A percentile compares a stretch with the other conserved stretches of the same genome.
Conservation (phyloP, 2,329 filamentous ascomycete genomes). For the Colletotrichum destructivum region DNA sequence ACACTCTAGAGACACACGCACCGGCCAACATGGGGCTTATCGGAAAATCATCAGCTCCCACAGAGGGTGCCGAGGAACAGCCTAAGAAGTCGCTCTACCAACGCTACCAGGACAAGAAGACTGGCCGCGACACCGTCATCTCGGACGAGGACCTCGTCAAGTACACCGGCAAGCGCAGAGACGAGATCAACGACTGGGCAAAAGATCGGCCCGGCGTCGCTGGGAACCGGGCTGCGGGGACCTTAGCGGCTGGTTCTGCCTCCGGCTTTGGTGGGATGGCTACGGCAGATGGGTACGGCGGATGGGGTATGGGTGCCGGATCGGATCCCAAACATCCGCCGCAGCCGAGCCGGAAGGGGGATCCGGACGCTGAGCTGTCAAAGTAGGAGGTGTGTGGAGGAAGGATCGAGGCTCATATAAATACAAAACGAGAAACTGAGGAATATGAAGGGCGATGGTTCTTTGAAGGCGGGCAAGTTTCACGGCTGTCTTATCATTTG, state of each 20-base stretch:
- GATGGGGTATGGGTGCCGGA: constrained; percentile 52
- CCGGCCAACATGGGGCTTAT: constrained; percentile 17
- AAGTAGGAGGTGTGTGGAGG: constrained; percentile 2
- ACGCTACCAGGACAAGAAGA: constrained; percentile 52
- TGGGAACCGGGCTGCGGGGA: constrained; percentile 57
- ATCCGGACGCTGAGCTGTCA: constrained; percentile 13
- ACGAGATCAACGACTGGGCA: constrained; percentile 54
- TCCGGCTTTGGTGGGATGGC: constrained; percentile 51
- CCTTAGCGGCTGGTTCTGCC: constrained; percentile 48
- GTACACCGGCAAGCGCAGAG: constrained; percentile 57
- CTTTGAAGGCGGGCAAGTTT: not conserved
- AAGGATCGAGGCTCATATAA: not conserved
- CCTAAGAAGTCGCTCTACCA: constrained; percentile 52
- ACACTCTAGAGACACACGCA: not conserved
- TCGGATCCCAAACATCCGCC: constrained; percentile 56
- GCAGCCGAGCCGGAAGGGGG: constrained; percentile 27
- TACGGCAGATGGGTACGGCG: constrained; percentile 51
- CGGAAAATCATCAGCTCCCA: constrained; percentile 19
- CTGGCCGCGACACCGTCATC: constrained; percentile 46
- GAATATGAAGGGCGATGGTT: constrained; percentile 4
- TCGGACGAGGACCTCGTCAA: constrained; percentile 58
- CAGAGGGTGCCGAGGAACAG: not conserved
- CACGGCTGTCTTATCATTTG: not conserved
- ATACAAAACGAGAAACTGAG: not conserved
- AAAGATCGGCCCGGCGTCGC: constrained; percentile 56